Evolutionary conservation across 2,329 filamentous ascomycete genomes (phyloP).

Genomic region (Fusarium nematophilum): DNA sequence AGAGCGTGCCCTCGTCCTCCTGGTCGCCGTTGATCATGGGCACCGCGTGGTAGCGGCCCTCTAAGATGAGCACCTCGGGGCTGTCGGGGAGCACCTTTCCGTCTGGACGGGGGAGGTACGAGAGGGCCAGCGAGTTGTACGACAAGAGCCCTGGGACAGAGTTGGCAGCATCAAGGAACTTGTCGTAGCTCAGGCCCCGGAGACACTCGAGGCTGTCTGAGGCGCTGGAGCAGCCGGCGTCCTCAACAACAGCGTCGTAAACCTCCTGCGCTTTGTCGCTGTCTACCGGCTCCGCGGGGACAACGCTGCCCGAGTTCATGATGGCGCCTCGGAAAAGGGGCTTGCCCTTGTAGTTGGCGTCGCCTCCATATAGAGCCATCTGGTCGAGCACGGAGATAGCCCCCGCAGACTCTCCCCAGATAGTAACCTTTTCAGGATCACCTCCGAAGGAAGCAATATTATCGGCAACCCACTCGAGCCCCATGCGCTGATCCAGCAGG

Average conservation of each 20-base stretch:
- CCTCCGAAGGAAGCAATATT: constrained; percentile 84
- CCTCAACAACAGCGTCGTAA: constrained; percentile 71
- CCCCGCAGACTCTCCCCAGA: constrained; percentile 81
- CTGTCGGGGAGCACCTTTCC: constrained; percentile 70
- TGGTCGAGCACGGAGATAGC: constrained; percentile 81
- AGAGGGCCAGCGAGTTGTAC: constrained; percentile 75
- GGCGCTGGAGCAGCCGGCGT: constrained; percentile 69
- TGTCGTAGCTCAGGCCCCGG: constrained; percentile 67
- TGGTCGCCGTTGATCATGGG: constrained; percentile 75
- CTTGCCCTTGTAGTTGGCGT: constrained; percentile 79
- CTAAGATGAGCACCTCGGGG: constrained; percentile 66
- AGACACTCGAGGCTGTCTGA: constrained; percentile 74
- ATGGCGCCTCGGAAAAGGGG: constrained; percentile 80
- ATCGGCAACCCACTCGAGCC: constrained; percentile 80
- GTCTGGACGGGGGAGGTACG: constrained; percentile 81
- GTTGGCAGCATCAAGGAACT: constrained; percentile 73
- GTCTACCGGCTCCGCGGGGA: constrained; percentile 73
- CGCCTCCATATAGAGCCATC: constrained; percentile 78
- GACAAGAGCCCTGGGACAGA: constrained; percentile 76
- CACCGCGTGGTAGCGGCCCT: constrained; percentile 62
- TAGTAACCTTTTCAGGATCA: constrained; percentile 80
- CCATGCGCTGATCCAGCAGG: constrained; percentile 77
- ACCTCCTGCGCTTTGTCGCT: constrained; percentile 71
- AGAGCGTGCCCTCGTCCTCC: constrained; percentile 84
- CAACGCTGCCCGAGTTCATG: constrained; percentile 77